Conservation (phyloP, 495 filamentous ascomycete genomes). For the Trichoderma virens region DNA sequence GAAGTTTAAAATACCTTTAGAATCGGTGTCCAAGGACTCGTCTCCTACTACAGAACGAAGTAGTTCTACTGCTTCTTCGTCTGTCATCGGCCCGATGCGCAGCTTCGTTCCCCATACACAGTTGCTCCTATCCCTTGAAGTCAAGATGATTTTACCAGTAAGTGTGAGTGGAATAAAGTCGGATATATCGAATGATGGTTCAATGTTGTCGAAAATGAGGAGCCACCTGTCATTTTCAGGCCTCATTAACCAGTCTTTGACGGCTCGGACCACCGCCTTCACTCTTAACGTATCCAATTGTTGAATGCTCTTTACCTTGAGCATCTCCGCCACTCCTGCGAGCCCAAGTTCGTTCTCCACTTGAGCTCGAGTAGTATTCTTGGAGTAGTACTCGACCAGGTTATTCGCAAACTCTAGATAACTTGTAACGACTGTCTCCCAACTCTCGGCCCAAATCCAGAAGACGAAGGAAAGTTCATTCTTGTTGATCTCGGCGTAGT, state of each 20-base stretch:
- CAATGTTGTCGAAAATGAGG: conserved; percentile 11
- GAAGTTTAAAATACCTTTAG: not conserved
- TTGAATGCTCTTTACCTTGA: conserved; percentile 8
- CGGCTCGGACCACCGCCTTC: conserved; percentile 8
- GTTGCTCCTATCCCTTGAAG: not conserved
- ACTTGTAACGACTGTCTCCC: conserved; percentile 11
- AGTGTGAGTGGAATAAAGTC: conserved; percentile 8
- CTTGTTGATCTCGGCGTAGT: not conserved
- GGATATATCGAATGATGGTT: conserved; percentile 9
- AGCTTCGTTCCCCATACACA: conserved; percentile 8
- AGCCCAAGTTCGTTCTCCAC: conserved; percentile 9
- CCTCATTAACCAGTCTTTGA: conserved; percentile 13
- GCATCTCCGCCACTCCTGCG: conserved; percentile 8
- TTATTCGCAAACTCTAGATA: conserved; percentile 9
- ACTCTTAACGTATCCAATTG: conserved; percentile 4
- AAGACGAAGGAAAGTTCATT: conserved; percentile 4
- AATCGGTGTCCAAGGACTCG: not conserved
- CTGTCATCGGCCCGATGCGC: not conserved
- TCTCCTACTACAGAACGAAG: not conserved
- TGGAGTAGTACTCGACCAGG: conserved; percentile 9
- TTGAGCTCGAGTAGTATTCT: not conserved
- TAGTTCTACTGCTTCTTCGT: conserved; percentile 7
- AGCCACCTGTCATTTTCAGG: conserved; percentile 9
- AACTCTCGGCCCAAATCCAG: conserved; percentile 12
- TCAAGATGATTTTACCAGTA: conserved; percentile 9